Evolutionary conservation across 2,329 filamentous ascomycete genomes (phyloP).

Genomic region (Xylariales sp.): DNA sequence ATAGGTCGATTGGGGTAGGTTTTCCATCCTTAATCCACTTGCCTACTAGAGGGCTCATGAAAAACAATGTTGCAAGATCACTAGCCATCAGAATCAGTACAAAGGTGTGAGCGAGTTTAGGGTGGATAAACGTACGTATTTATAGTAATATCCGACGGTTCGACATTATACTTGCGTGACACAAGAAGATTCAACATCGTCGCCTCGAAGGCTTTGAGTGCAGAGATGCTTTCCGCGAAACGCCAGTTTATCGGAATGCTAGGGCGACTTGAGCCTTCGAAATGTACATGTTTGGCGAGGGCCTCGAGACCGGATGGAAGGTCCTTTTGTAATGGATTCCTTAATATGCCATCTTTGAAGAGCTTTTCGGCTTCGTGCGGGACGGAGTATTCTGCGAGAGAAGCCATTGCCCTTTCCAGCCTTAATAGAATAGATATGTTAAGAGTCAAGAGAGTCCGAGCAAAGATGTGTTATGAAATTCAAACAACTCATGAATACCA

Average conservation of each 20-base stretch:
- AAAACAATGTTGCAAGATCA: slow-evolving; percentile 31
- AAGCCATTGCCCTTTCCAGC: slow-evolving; percentile 16
- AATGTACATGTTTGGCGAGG: slow-evolving; percentile 26
- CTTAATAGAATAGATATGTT: neutral
- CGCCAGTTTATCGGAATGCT: slow-evolving; percentile 35
- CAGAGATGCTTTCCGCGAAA: slow-evolving; percentile 32
- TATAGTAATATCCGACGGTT: slow-evolving; percentile 30
- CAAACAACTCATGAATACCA: neutral
- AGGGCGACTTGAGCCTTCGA: slow-evolving; percentile 25
- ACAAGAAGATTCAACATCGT: slow-evolving; percentile 32
- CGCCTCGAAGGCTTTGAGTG: slow-evolving; percentile 34
- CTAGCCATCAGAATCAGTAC: neutral
- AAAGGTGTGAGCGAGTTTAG: neutral
- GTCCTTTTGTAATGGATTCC: slow-evolving; percentile 22
- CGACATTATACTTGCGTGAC: slow-evolving; percentile 25
- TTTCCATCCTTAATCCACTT: slow-evolving; percentile 21
- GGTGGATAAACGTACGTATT: slow-evolving; percentile 23
- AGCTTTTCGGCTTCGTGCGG: slow-evolving; percentile 21
- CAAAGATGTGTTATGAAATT: neutral
- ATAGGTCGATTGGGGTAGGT: slow-evolving; percentile 16
- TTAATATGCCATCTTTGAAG: slow-evolving; percentile 34
- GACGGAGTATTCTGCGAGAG: slow-evolving; percentile 28
- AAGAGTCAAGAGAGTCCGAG: neutral
- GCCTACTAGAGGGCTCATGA: slow-evolving; percentile 24
- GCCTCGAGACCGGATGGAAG: slow-evolving; percentile 22